A percentile compares a stretch with the other conserved stretches of the same genome.
Evolutionary conservation across 2,329 filamentous ascomycete genomes (phyloP).

Genomic region (Chalaropsis thielavioides): DNA sequence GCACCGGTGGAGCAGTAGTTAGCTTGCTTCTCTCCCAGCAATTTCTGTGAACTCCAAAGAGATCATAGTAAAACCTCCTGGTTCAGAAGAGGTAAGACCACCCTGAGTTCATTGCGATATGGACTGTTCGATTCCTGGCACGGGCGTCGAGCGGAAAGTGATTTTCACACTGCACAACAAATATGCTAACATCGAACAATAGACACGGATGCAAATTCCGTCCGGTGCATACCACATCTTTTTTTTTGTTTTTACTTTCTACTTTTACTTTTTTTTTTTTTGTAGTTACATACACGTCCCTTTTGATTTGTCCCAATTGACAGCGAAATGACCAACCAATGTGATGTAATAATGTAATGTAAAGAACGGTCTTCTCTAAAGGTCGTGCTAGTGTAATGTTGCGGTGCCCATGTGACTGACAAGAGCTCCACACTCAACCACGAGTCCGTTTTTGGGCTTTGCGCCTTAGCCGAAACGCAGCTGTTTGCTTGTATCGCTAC

Average conservation of each 20-base stretch:
- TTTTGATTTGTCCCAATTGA: neutral
- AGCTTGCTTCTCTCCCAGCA: slow-evolving; percentile 12
- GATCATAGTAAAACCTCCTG: slow-evolving; percentile 1
- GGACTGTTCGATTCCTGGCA: slow-evolving; percentile 2
- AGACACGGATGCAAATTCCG: slow-evolving; percentile 12
- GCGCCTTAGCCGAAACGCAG: neutral
- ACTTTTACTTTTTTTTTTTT: too few species aligned
- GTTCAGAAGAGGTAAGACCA: slow-evolving; percentile 11
- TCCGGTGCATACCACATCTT: slow-evolving; percentile 6
- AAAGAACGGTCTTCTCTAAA: neutral
- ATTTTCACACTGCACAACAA: neutral
- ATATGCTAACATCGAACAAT: neutral
- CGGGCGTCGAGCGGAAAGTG: neutral
- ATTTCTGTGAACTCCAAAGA: neutral
- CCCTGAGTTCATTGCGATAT: neutral
- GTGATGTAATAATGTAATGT: neutral
- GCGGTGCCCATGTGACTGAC: neutral
- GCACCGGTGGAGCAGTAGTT: slow-evolving; percentile 14
- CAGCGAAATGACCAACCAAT: neutral
- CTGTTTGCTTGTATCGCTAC: too few species aligned
- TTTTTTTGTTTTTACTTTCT: neutral
- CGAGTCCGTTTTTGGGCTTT: neutral
- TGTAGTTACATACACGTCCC: too few species aligned
- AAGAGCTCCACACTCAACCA: neutral
- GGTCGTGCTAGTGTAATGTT: neutral